Percentiles rank a stretch among this genome's conserved stretches.
Evolutionary conservation across 345 rosid species (phyloP).

Genomic region (Heritiera fomes): DNA sequence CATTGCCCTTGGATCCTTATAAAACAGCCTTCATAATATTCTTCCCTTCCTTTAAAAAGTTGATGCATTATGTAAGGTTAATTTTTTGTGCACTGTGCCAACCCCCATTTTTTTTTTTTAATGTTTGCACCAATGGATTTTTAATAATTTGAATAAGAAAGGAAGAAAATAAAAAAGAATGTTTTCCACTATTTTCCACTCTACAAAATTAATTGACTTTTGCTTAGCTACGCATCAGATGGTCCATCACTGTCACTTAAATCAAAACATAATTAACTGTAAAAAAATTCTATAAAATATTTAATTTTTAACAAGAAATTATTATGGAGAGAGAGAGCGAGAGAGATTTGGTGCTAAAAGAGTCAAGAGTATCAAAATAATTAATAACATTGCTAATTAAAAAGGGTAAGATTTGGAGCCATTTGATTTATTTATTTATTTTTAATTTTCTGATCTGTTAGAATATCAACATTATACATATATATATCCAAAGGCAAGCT

Average conservation of each 20-base stretch:
- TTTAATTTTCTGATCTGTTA: constrained; percentile 6
- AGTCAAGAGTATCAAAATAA: background rate
- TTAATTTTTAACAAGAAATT: background rate
- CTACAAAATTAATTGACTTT: background rate
- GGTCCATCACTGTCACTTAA: background rate
- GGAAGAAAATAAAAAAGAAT: background rate
- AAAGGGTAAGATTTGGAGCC: background rate
- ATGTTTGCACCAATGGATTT: background rate
- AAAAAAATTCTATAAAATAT: background rate
- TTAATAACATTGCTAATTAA: background rate
- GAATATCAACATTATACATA: constrained; percentile 17
- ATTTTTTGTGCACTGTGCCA: background rate
- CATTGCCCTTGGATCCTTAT: constrained; percentile 2
- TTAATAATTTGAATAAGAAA: background rate
- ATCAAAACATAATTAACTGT: background rate
- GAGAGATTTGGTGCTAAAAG: background rate
- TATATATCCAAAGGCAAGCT: background rate
- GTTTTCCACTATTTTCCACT: background rate
- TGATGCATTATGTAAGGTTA: background rate
- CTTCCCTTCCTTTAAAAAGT: background rate
- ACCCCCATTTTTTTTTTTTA: background rate
- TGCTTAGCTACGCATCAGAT: background rate
- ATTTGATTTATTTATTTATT: background rate
- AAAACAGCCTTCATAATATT: constrained; percentile 6
- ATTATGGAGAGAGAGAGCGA: background rate